Evolutionary conservation across 1,284 basidiomycete species (phyloP).

Genomic region (Apiotrichum veenhuisii): DNA sequence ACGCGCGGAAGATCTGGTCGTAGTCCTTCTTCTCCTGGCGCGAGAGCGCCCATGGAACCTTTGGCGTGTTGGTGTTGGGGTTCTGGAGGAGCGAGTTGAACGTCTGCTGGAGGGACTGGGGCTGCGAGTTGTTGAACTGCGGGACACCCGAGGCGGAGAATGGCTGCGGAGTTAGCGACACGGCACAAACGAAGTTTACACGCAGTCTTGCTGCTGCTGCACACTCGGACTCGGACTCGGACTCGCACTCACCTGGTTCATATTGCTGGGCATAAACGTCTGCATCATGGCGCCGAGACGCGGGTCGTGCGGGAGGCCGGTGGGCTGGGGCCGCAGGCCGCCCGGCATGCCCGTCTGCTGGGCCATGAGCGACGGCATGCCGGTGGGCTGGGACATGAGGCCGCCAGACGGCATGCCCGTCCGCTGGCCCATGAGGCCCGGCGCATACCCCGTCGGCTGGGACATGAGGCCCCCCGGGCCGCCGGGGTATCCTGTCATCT

Average conservation of each 20-base stretch:
- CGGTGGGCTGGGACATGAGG: slow-evolving; percentile 71
- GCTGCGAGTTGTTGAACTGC: slow-evolving; percentile 55
- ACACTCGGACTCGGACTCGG: neutral
- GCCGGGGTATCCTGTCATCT: slow-evolving; percentile 40
- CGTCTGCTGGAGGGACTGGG: slow-evolving; percentile 57
- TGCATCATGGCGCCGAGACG: slow-evolving; percentile 77
- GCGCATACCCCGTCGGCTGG: slow-evolving; percentile 52
- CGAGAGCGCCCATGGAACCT: slow-evolving; percentile 81
- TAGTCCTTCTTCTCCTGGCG: slow-evolving; percentile 95
- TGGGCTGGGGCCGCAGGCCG: slow-evolving; percentile 38
- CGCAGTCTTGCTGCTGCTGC: too few relatives aligned
- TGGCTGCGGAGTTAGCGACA: slow-evolving; percentile 23
- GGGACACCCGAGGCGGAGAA: slow-evolving; percentile 51
- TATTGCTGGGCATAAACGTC: slow-evolving; percentile 68
- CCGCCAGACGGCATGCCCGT: slow-evolving; percentile 58
- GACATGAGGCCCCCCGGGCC: slow-evolving; percentile 29
- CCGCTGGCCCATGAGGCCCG: slow-evolving; percentile 62
- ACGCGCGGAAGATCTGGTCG: slow-evolving; percentile 92
- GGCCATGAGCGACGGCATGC: slow-evolving; percentile 58
- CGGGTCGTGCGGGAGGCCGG: slow-evolving; percentile 59
- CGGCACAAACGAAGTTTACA: neutral
- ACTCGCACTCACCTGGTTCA: slow-evolving; percentile 39
- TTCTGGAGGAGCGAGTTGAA: slow-evolving; percentile 56
- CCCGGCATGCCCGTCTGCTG: slow-evolving; percentile 64
- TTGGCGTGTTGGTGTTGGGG: slow-evolving; percentile 65